phyloP scores from a whole-genome alignment of 2,329 filamentous ascomycete genomes.

The Fusarium continuum region DNA sequence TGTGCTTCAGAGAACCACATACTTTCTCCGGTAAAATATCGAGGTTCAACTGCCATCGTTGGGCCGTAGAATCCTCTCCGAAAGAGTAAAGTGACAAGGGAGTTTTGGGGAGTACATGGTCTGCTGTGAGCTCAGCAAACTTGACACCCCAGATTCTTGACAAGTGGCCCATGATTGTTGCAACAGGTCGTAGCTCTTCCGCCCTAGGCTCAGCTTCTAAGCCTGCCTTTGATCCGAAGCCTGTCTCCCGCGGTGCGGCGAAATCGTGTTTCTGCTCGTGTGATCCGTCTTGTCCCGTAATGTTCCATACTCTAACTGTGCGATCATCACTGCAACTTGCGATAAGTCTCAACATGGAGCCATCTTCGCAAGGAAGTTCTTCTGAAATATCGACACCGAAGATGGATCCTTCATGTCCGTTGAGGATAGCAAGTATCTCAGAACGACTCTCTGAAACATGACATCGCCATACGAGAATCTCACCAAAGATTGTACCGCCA shows the following conservation, averaged over 20 bases:
- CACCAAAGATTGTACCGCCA: slow-evolving; percentile 92
- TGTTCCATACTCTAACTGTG: slow-evolving; percentile 88
- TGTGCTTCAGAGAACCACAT: slow-evolving; percentile 56
- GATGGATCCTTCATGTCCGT: slow-evolving; percentile 88
- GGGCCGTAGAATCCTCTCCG: slow-evolving; percentile 83
- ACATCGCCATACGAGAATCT: slow-evolving; percentile 90
- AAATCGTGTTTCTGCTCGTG: slow-evolving; percentile 26
- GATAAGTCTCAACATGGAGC: slow-evolving; percentile 67
- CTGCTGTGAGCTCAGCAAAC: slow-evolving; percentile 60
- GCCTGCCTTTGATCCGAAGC: slow-evolving; percentile 59
- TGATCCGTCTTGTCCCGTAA: slow-evolving; percentile 61
- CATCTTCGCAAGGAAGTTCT: slow-evolving; percentile 51
- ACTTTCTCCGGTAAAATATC: neutral
- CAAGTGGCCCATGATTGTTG: slow-evolving; percentile 82
- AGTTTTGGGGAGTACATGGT: slow-evolving; percentile 16
- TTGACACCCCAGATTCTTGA: slow-evolving; percentile 90
- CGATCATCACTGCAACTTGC: slow-evolving; percentile 95
- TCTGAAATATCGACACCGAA: slow-evolving; percentile 86
- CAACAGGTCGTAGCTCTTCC: slow-evolving; percentile 57
- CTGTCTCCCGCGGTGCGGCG: slow-evolving; percentile 63
- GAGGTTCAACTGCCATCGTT: slow-evolving; percentile 73
- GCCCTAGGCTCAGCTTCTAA: slow-evolving; percentile 38
- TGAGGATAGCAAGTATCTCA: slow-evolving; percentile 63
- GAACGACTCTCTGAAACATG: slow-evolving; percentile 44
- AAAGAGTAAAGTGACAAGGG: slow-evolving; percentile 73